Percentiles rank a stretch among this genome's conserved stretches.
These are phyloP conservation scores for Papiliotrema laurentii DNA, from an alignment of 1,284 basidiomycete genomes.

Conservation along the genomic window DNA sequence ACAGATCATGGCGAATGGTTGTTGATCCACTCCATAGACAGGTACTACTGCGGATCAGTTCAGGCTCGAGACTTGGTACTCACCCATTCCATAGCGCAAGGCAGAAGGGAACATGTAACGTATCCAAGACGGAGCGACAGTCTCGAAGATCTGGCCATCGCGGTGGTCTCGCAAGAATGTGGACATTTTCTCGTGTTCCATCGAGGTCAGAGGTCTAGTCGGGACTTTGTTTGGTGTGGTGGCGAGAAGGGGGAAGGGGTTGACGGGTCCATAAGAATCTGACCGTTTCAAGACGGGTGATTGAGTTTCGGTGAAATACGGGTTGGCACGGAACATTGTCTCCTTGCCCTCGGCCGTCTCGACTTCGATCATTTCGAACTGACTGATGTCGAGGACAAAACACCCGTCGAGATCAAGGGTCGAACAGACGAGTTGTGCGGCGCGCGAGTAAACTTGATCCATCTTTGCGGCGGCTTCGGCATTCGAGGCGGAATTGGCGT, in stretches of 20 bases:
- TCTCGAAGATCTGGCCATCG: slow-evolving; percentile 79
- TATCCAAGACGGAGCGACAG: slow-evolving; percentile 70
- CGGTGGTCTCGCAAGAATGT: slow-evolving; percentile 71
- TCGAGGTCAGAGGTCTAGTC: slow-evolving; percentile 53
- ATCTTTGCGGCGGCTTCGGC: slow-evolving; percentile 53
- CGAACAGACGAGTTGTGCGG: slow-evolving; percentile 78
- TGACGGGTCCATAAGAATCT: slow-evolving; percentile 33
- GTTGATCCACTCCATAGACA: slow-evolving; percentile 88
- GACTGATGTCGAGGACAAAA: slow-evolving; percentile 83
- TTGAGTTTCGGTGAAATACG: slow-evolving; percentile 25
- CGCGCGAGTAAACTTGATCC: slow-evolving; percentile 81
- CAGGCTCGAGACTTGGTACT: slow-evolving; percentile 39
- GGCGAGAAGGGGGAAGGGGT: slow-evolving; percentile 35
- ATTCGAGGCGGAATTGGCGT: slow-evolving; percentile 49
- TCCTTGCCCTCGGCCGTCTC: slow-evolving; percentile 16
- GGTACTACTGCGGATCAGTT: slow-evolving; percentile 62
- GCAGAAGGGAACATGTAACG: slow-evolving; percentile 70
- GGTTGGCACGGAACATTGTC: slow-evolving; percentile 53
- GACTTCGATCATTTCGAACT: slow-evolving; percentile 78
- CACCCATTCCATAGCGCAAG: slow-evolving; percentile 79
- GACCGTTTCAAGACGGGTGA: slow-evolving; percentile 31
- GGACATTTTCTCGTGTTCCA: slow-evolving; percentile 68
- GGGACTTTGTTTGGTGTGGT: slow-evolving; percentile 22
- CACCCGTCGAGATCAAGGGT: slow-evolving; percentile 90
- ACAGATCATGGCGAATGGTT: slow-evolving; percentile 85